phyloP scores from a whole-genome alignment of 768 basidiomycete genomes.

The Panellus pusillus region DNA sequence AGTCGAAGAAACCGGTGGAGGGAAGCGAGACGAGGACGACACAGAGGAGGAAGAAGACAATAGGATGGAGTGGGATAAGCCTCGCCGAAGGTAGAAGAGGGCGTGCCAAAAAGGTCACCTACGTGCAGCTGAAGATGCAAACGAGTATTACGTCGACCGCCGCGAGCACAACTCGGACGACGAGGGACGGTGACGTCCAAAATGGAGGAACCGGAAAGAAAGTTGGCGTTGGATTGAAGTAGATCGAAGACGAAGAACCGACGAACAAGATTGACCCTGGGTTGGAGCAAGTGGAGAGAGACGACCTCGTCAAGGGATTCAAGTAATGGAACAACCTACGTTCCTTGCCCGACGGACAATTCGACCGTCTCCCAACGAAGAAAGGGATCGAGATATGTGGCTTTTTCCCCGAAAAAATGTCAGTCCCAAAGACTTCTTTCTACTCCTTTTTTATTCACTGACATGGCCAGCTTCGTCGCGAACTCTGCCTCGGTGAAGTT shows the following conservation, averaged over 20 bases:
- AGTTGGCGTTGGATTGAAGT: constrained; percentile 31
- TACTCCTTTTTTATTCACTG: background rate
- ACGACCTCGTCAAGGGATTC: constrained; percentile 78
- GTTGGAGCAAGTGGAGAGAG: constrained; percentile 67
- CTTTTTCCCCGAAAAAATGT: constrained; percentile 76
- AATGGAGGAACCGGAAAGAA: constrained; percentile 35
- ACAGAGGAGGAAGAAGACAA: constrained; percentile 33
- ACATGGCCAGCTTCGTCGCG: constrained; percentile 69
- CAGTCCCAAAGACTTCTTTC: constrained; percentile 14
- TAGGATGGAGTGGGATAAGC: constrained; percentile 29
- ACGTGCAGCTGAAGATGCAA: constrained; percentile 46
- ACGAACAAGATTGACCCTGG: constrained; percentile 35
- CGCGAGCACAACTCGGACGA: constrained; percentile 39
- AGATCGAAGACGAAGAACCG: constrained; percentile 31
- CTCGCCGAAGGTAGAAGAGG: constrained; percentile 14
- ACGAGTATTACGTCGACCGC: constrained; percentile 60
- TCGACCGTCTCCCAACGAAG: constrained; percentile 67
- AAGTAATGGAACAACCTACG: constrained; percentile 90
- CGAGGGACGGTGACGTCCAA: constrained; percentile 26
- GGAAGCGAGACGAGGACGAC: constrained; percentile 37
- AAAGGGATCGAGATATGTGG: constrained; percentile 88
- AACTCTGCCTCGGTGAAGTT: constrained; percentile 80
- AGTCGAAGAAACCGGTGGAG: constrained; percentile 26
- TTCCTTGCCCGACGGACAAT: constrained; percentile 83
- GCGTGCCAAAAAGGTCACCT: constrained; percentile 27